Conservation (phyloP, 2,329 filamentous ascomycete genomes). For the Anthostomella pinea region DNA sequence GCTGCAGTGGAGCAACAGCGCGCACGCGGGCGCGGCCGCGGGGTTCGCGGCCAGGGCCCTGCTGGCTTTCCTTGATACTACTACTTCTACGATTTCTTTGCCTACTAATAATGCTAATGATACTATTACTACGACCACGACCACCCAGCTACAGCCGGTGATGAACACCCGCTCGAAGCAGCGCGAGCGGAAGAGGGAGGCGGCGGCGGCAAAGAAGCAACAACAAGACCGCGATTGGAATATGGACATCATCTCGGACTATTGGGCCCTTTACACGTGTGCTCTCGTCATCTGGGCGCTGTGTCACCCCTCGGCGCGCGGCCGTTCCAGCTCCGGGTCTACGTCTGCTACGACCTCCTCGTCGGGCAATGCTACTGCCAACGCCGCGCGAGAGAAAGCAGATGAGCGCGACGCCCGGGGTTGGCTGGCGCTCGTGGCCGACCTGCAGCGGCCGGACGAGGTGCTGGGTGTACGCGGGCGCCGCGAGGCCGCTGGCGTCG, state of each 20-base stretch:
- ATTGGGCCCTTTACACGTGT: slow-evolving; percentile 74
- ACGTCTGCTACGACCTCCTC: too few species aligned
- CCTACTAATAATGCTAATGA: slow-evolving; percentile 12
- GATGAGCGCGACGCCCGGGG: slow-evolving; percentile 29
- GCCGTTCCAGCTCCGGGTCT: slow-evolving; percentile 16
- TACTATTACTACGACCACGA: background rate
- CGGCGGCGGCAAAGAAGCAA: slow-evolving; percentile 1
- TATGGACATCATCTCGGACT: slow-evolving; percentile 71
- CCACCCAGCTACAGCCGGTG: slow-evolving; percentile 1
- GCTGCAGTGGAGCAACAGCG: slow-evolving; percentile 31
- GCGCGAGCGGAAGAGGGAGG: background rate
- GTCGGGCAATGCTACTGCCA: slow-evolving; percentile 18
- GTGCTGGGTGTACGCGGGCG: slow-evolving; percentile 37
- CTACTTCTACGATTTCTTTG: slow-evolving; percentile 18
- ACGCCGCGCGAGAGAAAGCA: slow-evolving; percentile 32
- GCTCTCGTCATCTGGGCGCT: slow-evolving; percentile 60
- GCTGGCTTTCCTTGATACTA: slow-evolving; percentile 39
- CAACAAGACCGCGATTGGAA: slow-evolving; percentile 17
- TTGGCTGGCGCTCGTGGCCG: slow-evolving; percentile 39
- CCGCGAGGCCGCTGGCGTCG: slow-evolving; percentile 42
- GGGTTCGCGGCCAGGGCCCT: slow-evolving; percentile 52
- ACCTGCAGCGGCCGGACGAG: slow-evolving; percentile 38
- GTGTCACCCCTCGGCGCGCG: slow-evolving; percentile 12
- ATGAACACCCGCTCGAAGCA: too few species aligned
- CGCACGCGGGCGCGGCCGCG: slow-evolving; percentile 42